Percentiles rank a stretch among this genome's conserved stretches.
These are phyloP conservation scores for Tieghemostelium lacteum DNA, from an alignment of 78 protist genomes.

Conservation along the genomic window DNA sequence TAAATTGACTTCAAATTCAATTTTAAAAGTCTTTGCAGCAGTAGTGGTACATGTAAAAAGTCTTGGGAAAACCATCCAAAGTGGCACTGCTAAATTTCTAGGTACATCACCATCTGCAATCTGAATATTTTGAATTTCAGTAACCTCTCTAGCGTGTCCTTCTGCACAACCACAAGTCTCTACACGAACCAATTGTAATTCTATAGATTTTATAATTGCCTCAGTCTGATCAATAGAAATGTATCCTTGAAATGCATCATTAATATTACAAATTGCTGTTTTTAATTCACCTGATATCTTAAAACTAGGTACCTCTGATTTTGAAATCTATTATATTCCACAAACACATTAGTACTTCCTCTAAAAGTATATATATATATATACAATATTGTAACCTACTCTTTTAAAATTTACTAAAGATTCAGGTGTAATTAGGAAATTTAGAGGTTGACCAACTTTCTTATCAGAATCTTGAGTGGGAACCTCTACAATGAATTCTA, in stretches of 20 bases:
- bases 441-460: constrained; percentile 31
- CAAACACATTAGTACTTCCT: background rate
- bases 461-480: background rate
- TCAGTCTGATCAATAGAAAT: constrained; percentile 77
- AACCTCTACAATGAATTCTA: constrained; percentile 84
- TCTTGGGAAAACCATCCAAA: constrained; percentile 96
- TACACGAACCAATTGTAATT: constrained; percentile 94
- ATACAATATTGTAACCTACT: constrained; percentile 14
- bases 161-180: constrained; percentile 91
- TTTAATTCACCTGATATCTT: constrained; percentile 85
- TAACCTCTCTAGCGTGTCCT: constrained; percentile 80
- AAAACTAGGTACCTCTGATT: constrained; percentile 83
- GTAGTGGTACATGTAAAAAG: constrained; percentile 91
- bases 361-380: background rate
- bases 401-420: constrained; percentile 75
- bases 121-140: constrained; percentile 82
- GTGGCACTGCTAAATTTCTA: constrained; percentile 85
- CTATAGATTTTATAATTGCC: constrained; percentile 87
- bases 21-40: constrained; percentile 78
- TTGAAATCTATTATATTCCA: constrained; percentile 45
- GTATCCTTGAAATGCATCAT: constrained; percentile 87
- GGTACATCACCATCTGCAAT: constrained; percentile 93
- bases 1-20: constrained; percentile 86
- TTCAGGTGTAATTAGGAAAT: constrained; percentile 82
- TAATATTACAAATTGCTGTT: constrained; percentile 74